These are phyloP conservation scores for Lepiota brunneoincarnata DNA, from an alignment of 768 basidiomycete species.

Conservation along the genomic window DNA sequence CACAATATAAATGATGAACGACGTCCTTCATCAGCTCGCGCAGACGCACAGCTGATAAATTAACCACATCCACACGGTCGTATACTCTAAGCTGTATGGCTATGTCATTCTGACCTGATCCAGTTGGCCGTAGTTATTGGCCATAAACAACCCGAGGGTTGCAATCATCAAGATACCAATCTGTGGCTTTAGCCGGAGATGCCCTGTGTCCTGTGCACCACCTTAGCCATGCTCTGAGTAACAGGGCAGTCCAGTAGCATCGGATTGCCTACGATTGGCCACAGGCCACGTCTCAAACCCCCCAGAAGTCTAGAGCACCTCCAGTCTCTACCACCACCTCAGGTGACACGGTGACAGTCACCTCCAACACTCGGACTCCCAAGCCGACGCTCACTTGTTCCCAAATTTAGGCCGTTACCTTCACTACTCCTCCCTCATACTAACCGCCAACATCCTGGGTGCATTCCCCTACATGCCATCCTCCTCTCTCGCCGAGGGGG, in stretches of 20 bases:
- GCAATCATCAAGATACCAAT: not conserved
- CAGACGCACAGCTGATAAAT: not conserved
- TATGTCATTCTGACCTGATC: not conserved
- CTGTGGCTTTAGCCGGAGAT: not conserved
- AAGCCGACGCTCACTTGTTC: not conserved
- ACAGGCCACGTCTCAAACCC: no score
- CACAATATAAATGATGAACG: conserved; percentile 2
- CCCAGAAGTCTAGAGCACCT: not conserved
- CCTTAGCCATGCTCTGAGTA: no score
- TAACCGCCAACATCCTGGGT: conserved; percentile 1
- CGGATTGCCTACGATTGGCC: no score
- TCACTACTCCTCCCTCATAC: not conserved
- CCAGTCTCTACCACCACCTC: not conserved
- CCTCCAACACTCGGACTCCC: not conserved
- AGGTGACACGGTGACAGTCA: conserved; percentile 12
- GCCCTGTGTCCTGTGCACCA: not conserved
- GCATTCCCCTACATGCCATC: not conserved
- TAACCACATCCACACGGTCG: not conserved
- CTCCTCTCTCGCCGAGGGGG: not conserved
- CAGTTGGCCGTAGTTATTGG: not conserved
- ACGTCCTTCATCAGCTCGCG: conserved; percentile 1
- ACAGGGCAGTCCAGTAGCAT: no score
- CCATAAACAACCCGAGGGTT: not conserved
- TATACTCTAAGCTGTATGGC: not conserved
- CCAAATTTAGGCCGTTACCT: conserved; percentile 3